Percentiles rank a stretch among this genome's conserved stretches.
phyloP scores from a whole-genome alignment of 108 stramenopile genomes.

The Pseudonitzschia pungens region DNA sequence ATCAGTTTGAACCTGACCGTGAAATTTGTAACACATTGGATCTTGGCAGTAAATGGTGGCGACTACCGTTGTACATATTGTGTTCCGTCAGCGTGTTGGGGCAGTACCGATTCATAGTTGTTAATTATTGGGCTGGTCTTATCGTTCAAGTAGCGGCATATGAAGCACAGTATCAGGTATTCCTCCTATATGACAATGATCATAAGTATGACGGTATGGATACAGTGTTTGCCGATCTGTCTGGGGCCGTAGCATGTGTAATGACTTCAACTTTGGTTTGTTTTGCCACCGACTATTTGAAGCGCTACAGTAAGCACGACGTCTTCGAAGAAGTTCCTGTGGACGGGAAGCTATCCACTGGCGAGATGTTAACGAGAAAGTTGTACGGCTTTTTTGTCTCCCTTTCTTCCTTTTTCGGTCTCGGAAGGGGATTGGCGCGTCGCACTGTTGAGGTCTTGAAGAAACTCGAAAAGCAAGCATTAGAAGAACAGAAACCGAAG shows the following conservation, averaged over 20 bases:
- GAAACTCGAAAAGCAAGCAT: slow-evolving; percentile 10
- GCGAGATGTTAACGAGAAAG: slow-evolving; percentile 21
- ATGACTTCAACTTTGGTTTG: slow-evolving; percentile 14
- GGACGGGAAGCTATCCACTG: background rate
- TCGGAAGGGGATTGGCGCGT: slow-evolving; percentile 20
- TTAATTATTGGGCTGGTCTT: slow-evolving; percentile 45
- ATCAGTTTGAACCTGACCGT: background rate
- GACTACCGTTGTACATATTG: slow-evolving; percentile 41
- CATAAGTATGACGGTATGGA: slow-evolving; percentile 37
- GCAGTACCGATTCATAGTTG: slow-evolving; percentile 55
- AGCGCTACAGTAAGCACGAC: slow-evolving; percentile 27
- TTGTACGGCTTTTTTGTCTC: slow-evolving; percentile 1
- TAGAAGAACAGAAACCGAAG: slow-evolving; percentile 22
- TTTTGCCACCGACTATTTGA: background rate
- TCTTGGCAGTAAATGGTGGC: slow-evolving; percentile 45
- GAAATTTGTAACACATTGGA: slow-evolving; percentile 27
- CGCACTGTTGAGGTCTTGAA: background rate
- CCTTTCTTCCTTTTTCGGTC: slow-evolving; percentile 14
- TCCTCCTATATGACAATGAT: slow-evolving; percentile 1
- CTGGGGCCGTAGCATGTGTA: slow-evolving; percentile 39
- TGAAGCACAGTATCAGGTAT: slow-evolving; percentile 44
- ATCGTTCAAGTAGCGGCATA: slow-evolving; percentile 50
- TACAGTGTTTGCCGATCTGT: slow-evolving; percentile 33
- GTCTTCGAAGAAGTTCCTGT: slow-evolving; percentile 16
- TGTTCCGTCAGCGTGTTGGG: slow-evolving; percentile 40